Percentiles rank a stretch among this genome's conserved stretches.
Evolutionary conservation across 495 filamentous ascomycete genomes (phyloP).

Genomic region (Sporormia fimetaria): DNA sequence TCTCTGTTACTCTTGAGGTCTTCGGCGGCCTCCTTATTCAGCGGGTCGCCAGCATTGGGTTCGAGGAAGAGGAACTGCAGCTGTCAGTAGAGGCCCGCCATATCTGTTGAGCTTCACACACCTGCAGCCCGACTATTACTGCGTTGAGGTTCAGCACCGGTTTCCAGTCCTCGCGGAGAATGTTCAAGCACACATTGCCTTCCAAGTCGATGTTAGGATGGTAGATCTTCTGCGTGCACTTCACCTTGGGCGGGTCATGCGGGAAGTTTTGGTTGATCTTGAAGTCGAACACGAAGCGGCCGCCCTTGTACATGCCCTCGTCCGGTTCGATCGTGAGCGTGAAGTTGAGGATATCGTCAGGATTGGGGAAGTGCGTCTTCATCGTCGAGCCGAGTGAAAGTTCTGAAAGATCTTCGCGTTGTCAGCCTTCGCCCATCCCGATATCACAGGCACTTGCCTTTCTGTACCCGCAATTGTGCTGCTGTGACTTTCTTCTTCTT

Average conservation of each 20-base stretch:
- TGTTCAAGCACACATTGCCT: conserved; percentile 95
- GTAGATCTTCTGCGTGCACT: conserved; percentile 96
- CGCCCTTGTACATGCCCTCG: conserved; percentile 95
- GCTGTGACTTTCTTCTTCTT: conserved; percentile 99
- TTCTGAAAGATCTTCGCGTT: conserved; percentile 68
- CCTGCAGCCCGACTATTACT: conserved; percentile 89
- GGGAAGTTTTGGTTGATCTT: conserved; percentile 89
- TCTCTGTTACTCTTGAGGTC: conserved; percentile 77
- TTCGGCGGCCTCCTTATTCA: conserved; percentile 95
- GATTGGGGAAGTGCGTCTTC: conserved; percentile 85
- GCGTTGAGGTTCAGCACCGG: conserved; percentile 94
- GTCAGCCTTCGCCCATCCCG: conserved; percentile 8
- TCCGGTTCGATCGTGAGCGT: conserved; percentile 86
- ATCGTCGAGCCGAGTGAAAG: conserved; percentile 82
- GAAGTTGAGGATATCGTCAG: conserved; percentile 95
- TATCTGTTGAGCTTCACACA: conserved; percentile 25
- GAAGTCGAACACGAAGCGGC: conserved; percentile 81
- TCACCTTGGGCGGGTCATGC: conserved; percentile 95
- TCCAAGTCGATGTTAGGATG: conserved; percentile 98
- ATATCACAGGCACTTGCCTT: conserved; percentile 49
- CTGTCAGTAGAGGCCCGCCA: too few relatives aligned
- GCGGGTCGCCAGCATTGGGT: conserved; percentile 89
- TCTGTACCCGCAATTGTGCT: conserved; percentile 88
- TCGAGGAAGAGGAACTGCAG: conserved; percentile 94
- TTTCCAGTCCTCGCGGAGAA: conserved; percentile 96